Evolutionary conservation across 1,139 yeast genomes (phyloP).

Genomic region (Saccharomyces hybrid): DNA sequence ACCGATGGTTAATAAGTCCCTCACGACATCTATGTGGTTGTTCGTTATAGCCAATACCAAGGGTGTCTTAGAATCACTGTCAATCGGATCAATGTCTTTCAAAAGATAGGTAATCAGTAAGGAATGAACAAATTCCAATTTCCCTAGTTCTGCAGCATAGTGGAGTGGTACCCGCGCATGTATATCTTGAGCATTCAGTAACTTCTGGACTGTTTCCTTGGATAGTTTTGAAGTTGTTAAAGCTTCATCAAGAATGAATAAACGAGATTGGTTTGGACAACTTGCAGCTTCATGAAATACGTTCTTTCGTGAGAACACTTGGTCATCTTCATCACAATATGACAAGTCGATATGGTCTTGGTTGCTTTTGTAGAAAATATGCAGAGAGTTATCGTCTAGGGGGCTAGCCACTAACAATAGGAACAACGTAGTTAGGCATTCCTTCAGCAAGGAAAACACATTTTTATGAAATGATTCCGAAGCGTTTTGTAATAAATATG

Average conservation of each 20-base stretch:
- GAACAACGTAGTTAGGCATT: conserved; percentile 26
- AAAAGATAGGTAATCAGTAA: conserved; percentile 30
- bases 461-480: conserved; percentile 9
- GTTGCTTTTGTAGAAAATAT: conserved; percentile 23
- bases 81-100: conserved; percentile 41
- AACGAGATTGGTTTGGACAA: conserved; percentile 30
- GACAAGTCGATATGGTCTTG: conserved; percentile 23
- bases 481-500: neutral
- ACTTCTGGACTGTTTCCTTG: conserved; percentile 11
- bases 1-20: conserved; percentile 31
- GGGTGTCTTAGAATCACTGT: conserved; percentile 74
- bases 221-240: conserved; percentile 5
- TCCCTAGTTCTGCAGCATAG: conserved; percentile 71
- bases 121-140: conserved; percentile 47
- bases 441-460: conserved; percentile 13
- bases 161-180: conserved; percentile 83
- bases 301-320: conserved; percentile 33
- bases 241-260: conserved; percentile 30
- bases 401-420: conserved; percentile 24
- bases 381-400: conserved; percentile 29
- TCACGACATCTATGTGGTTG: conserved; percentile 51
- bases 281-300: conserved; percentile 37
- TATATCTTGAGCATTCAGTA: conserved; percentile 39
- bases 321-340: conserved; percentile 28
- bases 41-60: conserved; percentile 70